A percentile compares a stretch with the other conserved stretches of the same genome.
Evolutionary conservation across 495 filamentous ascomycete genomes (phyloP).

Genomic region (Rhypophila decipiens): DNA sequence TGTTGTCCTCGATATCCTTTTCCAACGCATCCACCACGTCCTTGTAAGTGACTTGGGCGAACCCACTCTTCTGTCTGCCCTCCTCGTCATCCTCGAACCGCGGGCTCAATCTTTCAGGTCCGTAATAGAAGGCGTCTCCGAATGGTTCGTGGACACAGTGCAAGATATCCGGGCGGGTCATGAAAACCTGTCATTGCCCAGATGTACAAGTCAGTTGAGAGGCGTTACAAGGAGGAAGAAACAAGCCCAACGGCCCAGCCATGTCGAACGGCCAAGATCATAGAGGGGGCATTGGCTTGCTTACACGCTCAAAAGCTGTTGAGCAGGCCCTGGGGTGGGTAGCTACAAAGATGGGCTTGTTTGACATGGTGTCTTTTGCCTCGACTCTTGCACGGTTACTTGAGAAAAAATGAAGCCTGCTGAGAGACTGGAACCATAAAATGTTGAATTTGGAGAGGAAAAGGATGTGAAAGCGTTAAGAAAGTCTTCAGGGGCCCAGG

Average conservation of each 20-base stretch:
- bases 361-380: constrained; percentile 47
- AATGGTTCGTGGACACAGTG: constrained; percentile 90
- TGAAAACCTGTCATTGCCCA: constrained; percentile 64
- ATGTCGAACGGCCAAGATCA: neutral
- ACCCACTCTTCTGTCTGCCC: constrained; percentile 64
- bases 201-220: neutral
- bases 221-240: neutral
- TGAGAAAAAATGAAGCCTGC: too few species aligned
- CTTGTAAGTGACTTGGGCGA: constrained; percentile 66
- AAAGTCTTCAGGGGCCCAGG: too few species aligned
- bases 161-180: constrained; percentile 78
- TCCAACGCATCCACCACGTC: constrained; percentile 69
- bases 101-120: constrained; percentile 73
- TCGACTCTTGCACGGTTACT: too few species aligned
- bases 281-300: neutral
- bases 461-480: too few species aligned
- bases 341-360: constrained; percentile 81
- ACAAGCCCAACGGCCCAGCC: neutral
- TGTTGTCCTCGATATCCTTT: constrained; percentile 43
- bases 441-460: too few species aligned
- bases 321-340: constrained; percentile 93
- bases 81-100: constrained; percentile 70
- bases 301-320: constrained; percentile 82
- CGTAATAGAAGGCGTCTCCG: constrained; percentile 93
- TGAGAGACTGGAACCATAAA: too few species aligned